Conservation (phyloP, 345 rosid genomes). For the Barbarea vulgaris region DNA sequence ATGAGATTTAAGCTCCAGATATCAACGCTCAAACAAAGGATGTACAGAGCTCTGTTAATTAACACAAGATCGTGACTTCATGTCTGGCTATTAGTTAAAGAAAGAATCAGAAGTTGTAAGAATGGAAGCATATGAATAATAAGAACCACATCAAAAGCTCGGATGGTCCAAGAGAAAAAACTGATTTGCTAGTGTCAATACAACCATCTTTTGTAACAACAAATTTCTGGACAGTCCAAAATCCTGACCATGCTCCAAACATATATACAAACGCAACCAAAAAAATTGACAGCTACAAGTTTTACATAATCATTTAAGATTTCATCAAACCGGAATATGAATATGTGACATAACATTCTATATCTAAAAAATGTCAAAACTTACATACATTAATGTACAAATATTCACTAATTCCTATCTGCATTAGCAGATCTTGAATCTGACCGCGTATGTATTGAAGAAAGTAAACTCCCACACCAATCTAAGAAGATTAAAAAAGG, state of each 20-base stretch:
- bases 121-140: conserved; percentile 63
- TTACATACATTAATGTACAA: conserved; percentile 88
- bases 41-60: conserved; percentile 67
- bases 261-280: conserved; percentile 53
- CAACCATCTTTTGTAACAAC: conserved; percentile 74
- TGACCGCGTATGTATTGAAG: conserved; percentile 58
- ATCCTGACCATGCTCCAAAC: conserved; percentile 90
- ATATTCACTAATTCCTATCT: conserved; percentile 74
- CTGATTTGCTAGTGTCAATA: conserved; percentile 57
- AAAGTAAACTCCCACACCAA: conserved; percentile 77
- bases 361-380: conserved; percentile 39
- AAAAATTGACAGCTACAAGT: conserved; percentile 59
- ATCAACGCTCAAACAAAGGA: conserved; percentile 64
- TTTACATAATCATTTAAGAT: not conserved
- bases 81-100: not conserved
- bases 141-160: conserved; percentile 52
- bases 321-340: not conserved
- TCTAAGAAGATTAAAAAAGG: conserved; percentile 41
- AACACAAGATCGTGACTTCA: conserved; percentile 22
- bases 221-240: conserved; percentile 76
- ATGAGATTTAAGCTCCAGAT: conserved; percentile 35
- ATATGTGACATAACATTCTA: not conserved
- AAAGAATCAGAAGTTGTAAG: not conserved
- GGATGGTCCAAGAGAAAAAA: conserved; percentile 71
- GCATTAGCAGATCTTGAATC: conserved; percentile 53